Evolutionary conservation across 352 stramenopile species (phyloP).

Genomic region (Pythium coloratum): DNA sequence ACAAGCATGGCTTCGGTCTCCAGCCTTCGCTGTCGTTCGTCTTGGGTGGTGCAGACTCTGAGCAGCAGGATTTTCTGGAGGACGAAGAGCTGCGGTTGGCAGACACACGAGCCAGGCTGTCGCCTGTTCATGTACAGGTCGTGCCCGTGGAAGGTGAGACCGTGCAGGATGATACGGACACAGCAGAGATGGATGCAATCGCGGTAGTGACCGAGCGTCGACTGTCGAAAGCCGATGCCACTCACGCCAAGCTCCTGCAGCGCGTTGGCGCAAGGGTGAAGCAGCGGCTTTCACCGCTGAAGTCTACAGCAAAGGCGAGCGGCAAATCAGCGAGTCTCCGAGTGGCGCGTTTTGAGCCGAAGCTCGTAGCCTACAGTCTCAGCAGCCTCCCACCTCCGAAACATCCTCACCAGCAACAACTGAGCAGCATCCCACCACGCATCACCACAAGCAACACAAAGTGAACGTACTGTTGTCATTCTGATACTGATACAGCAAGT

Average conservation of each 20-base stretch:
- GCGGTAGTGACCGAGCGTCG: conserved; percentile 20
- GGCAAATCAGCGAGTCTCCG: conserved; percentile 25
- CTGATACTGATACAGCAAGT: too few relatives aligned
- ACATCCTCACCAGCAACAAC: conserved; percentile 2
- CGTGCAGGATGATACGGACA: neutral
- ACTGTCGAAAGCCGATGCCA: conserved; percentile 2
- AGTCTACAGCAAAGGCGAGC: conserved; percentile 9
- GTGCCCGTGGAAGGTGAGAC: neutral
- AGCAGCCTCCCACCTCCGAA: conserved; percentile 33
- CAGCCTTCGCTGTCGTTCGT: conserved; percentile 33
- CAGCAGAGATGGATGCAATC: conserved; percentile 10
- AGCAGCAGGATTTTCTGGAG: conserved; percentile 46
- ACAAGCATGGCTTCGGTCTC: conserved; percentile 30
- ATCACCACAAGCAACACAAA: neutral
- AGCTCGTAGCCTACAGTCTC: conserved; percentile 50
- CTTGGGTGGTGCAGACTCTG: conserved; percentile 29
- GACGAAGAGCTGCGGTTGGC: conserved; percentile 42
- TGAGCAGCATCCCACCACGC: neutral
- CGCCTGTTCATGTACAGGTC: neutral
- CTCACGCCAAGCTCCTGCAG: conserved; percentile 9
- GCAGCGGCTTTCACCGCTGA: conserved; percentile 21
- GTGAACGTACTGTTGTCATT: neutral
- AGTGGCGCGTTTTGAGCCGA: conserved; percentile 32
- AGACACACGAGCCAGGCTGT: conserved; percentile 13
- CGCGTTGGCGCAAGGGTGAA: conserved; percentile 24